Conservation (phyloP, 129 eudicot genomes). For the carrot (Daucus carota) region DH1_v3.0 NC_030383.2:56938001-56938500, state of each 20-base stretch:
- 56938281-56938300: slow-evolving; percentile 57
- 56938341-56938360: slow-evolving; percentile 96
- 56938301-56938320: slow-evolving; percentile 40
- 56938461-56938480: not conserved
- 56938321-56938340: slow-evolving; percentile 64
- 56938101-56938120: not conserved
- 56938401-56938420: slow-evolving; percentile 87
- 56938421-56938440: slow-evolving; percentile 95
- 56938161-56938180: not conserved
- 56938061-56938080: not conserved
- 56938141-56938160: not conserved
- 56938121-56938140: not conserved
- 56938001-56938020: not conserved
- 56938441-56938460: slow-evolving; percentile 44
- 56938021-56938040: not conserved
- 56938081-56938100: not conserved
- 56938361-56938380: slow-evolving; percentile 89
- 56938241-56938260: not conserved
- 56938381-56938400: slow-evolving; percentile 94
- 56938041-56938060: not conserved
- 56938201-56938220: slow-evolving; percentile 13
- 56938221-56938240: not conserved
- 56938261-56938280: slow-evolving; percentile 22
- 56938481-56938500: not conserved
- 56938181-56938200: slow-evolving; percentile 33